A percentile compares a stretch with the other conserved stretches of the same genome.
Evolutionary conservation across 805 yeast species (phyloP).

Genomic region (Jamesozyma jinghongensis): DNA sequence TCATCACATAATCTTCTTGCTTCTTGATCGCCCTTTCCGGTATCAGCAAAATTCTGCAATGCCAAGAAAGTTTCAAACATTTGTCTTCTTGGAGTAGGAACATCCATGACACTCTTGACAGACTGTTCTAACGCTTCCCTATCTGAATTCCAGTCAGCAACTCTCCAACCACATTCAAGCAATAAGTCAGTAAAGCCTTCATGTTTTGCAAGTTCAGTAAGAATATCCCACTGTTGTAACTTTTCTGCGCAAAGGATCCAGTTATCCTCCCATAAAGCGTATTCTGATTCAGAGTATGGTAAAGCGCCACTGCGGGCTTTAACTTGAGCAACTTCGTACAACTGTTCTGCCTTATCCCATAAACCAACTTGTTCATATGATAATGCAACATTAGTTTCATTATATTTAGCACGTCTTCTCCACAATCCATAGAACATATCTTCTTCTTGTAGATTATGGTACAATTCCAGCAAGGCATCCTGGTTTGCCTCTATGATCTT

Average conservation of each 20-base stretch:
- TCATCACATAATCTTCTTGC: slow-evolving; percentile 85
- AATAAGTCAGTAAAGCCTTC: slow-evolving; percentile 94
- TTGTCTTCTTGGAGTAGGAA: slow-evolving; percentile 95
- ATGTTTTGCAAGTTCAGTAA: slow-evolving; percentile 93
- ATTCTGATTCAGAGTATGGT: slow-evolving; percentile 93
- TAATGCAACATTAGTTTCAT: slow-evolving; percentile 85
- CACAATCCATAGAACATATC: slow-evolving; percentile 97
- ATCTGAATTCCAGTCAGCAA: slow-evolving; percentile 96
- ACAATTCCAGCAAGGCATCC: slow-evolving; percentile 85
- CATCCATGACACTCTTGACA: slow-evolving; percentile 94
- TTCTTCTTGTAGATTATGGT: slow-evolving; percentile 81
- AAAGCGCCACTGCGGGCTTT: slow-evolving; percentile 91
- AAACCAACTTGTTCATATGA: slow-evolving; percentile 92
- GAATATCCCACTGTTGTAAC: slow-evolving; percentile 94
- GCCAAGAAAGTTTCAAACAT: slow-evolving; percentile 90
- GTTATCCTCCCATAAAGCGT: slow-evolving; percentile 95
- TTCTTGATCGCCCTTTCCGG: slow-evolving; percentile 75
- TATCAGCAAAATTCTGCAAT: slow-evolving; percentile 88
- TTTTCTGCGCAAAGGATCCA: slow-evolving; percentile 98
- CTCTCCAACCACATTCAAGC: slow-evolving; percentile 99
- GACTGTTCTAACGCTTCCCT: slow-evolving; percentile 90
- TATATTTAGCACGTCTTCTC: slow-evolving; percentile 92
- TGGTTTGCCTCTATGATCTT: slow-evolving; percentile 76
- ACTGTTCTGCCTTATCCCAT: slow-evolving; percentile 89
- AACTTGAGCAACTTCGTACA: slow-evolving; percentile 93